These are phyloP conservation scores for Gaertneriomyces semiglobifer DNA, from an alignment of 192 early-diverging fungal genomes.

Conservation along the genomic window DNA sequence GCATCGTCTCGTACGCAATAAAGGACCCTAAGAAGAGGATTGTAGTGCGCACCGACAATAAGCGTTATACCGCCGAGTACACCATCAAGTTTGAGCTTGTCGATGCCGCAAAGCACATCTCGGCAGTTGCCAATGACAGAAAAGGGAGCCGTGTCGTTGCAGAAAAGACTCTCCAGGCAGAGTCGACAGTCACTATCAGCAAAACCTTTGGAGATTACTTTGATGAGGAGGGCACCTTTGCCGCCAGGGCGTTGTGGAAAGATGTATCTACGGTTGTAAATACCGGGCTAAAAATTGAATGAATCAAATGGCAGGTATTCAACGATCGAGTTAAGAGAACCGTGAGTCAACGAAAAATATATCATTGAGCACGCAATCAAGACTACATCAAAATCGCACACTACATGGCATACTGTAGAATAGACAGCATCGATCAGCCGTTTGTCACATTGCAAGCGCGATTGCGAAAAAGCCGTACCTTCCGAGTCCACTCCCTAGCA, in stretches of 20 bases:
- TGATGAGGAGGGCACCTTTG: slow-evolving; percentile 42
- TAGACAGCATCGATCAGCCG: too few species aligned
- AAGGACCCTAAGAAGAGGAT: slow-evolving; percentile 31
- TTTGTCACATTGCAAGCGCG: too few species aligned
- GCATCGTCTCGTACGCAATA: neutral
- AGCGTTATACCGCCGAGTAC: slow-evolving; percentile 32
- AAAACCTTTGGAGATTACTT: slow-evolving; percentile 38
- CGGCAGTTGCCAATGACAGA: slow-evolving; percentile 1
- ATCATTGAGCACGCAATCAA: too few species aligned
- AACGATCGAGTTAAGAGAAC: too few species aligned
- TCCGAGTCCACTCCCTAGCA: slow-evolving; percentile 92
- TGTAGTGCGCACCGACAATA: slow-evolving; percentile 23
- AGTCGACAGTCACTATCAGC: slow-evolving; percentile 3
- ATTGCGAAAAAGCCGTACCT: slow-evolving; percentile 35
- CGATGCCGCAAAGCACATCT: neutral
- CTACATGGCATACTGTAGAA: too few species aligned
- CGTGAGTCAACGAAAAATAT: too few species aligned
- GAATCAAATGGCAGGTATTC: too few species aligned
- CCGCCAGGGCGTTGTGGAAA: slow-evolving; percentile 11
- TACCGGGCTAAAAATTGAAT: slow-evolving; percentile 16
- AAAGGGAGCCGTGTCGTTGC: neutral
- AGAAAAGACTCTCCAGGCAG: slow-evolving; percentile 7
- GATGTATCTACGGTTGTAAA: slow-evolving; percentile 26
- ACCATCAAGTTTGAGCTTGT: slow-evolving; percentile 14
- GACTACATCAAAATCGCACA: too few species aligned